These are phyloP conservation scores for Epichloe coenophiala DNA, from an alignment of 2,329 filamentous ascomycete genomes.

Conservation along the genomic window DNA sequence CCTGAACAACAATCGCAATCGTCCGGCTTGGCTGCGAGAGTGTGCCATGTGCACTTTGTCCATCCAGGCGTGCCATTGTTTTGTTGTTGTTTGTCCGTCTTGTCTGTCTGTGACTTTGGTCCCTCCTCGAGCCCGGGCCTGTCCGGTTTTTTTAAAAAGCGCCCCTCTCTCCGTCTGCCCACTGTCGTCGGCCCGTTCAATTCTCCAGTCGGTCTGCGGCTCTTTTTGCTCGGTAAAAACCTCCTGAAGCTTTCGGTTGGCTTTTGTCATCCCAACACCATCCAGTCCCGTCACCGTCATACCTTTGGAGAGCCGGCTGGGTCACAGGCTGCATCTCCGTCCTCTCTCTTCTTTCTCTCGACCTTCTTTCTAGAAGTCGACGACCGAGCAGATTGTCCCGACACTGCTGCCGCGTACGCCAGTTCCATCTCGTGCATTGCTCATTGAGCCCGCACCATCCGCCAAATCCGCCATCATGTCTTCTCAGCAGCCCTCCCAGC, in stretches of 20 bases:
- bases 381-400: conserved; percentile 6
- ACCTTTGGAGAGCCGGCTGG: conserved; percentile 19
- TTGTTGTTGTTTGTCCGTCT: background rate
- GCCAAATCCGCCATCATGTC: conserved; percentile 20
- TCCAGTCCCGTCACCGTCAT: conserved; percentile 11
- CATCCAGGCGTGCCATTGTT: no score
- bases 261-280: conserved; percentile 11
- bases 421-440: conserved; percentile 7
- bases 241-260: conserved; percentile 16
- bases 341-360: conserved; percentile 11
- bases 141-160: background rate
- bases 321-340: conserved; percentile 22
- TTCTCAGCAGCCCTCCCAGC: conserved; percentile 34
- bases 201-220: conserved; percentile 11
- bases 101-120: background rate
- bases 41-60: no score
- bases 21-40: no score
- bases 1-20: no score
- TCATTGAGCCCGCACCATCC: conserved; percentile 8
- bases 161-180: background rate
- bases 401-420: conserved; percentile 6
- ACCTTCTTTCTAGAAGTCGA: conserved; percentile 9
- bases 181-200: conserved; percentile 8
- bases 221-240: conserved; percentile 11
- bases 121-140: background rate